Base-by-base conservation (phyloP, 1,284 basidiomycete genomes). In the Pseudozyma pruni region DNA sequence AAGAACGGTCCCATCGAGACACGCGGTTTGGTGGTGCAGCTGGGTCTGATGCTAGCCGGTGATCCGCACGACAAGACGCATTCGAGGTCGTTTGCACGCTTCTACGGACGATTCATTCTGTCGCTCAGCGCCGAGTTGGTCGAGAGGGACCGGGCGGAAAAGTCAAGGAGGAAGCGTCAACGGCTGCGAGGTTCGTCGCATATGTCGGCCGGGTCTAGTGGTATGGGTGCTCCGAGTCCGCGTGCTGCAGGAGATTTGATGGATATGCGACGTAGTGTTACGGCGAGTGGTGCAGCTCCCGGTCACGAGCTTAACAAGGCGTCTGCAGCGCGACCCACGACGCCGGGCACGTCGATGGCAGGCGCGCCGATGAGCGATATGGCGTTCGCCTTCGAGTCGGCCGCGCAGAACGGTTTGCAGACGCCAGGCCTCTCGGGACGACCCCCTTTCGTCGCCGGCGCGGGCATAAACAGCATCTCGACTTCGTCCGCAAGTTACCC, bases 1-100 rank as follows among this genome's bases (percentile, higher is more conserved):
- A 70, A 70, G 49, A 70, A 70, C 31, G 67, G 67, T 2, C 67
- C 67, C 8, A 70, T 70, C 41, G 67, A 70, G 19, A 70, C 67
- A 3, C 60, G 67, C 16, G 67, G 60, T 2, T 45, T 70, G 51
- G 67, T 70, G 40, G 67, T 70, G n/a, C 60, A 55, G 48, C 52
- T 70, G 6, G 67, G 67, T 13, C 40, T 70, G 25, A 59, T 70
- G 67, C 49, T 70, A 14, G 67, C 67, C 4, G 67, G 67, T 17
- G 52, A 70, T 23, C 60, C 67, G 27, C 46, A 40, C 4, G 67
- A 70, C 41, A 34, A 39, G 44, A 53, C 67, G 1, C 60, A 70
- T 22, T 50, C 67, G 33, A 46, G 67, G 23, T 70, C 67, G 8
- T 70, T 70, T 42, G 51, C 60, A 4, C 60, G 67, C 31, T 70